Percentiles rank a stretch among this genome's conserved stretches.
These are phyloP conservation scores for Entomortierella parvispora DNA, from an alignment of 192 early-diverging fungal species.

Conservation along the genomic window DNA sequence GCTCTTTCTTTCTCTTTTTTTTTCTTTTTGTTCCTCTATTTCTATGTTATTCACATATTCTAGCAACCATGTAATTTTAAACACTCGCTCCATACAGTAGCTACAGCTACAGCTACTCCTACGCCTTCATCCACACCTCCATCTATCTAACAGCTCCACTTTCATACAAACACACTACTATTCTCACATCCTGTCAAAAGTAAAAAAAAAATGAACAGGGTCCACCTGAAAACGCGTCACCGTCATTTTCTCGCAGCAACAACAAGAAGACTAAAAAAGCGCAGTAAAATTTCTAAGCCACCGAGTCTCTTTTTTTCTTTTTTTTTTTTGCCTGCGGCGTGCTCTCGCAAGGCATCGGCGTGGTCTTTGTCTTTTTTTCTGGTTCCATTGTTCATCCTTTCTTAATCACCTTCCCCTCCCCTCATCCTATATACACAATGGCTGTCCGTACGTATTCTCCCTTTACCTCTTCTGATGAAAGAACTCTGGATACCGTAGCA, in stretches of 20 bases:
- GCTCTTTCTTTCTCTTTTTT: neutral
- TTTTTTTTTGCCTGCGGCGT: slow-evolving; percentile 1
- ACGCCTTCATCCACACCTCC: no score
- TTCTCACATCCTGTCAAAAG: no score
- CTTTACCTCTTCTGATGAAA: neutral
- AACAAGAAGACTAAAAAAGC: no score
- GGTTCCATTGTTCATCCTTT: neutral
- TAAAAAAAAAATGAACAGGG: no score
- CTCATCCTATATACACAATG: slow-evolving; percentile 3
- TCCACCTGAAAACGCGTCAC: no score
- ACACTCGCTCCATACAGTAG: no score
- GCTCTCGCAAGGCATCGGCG: neutral
- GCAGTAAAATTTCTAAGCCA: neutral
- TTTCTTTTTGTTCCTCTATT: neutral
- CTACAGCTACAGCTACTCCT: no score
- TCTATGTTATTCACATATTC: neutral
- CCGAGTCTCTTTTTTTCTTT: neutral
- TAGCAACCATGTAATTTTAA: no score
- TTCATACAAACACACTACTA: no score
- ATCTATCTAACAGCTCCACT: no score
- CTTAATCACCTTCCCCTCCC: neutral
- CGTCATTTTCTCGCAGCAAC: no score
- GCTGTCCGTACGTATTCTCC: slow-evolving; percentile 9
- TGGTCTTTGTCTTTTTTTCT: neutral
- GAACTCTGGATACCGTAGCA: neutral